Percentiles rank a stretch among this genome's conserved stretches.
Conservation (phyloP, 192 early-diverging fungal species). For the Chytriomyces sp. region DNA sequence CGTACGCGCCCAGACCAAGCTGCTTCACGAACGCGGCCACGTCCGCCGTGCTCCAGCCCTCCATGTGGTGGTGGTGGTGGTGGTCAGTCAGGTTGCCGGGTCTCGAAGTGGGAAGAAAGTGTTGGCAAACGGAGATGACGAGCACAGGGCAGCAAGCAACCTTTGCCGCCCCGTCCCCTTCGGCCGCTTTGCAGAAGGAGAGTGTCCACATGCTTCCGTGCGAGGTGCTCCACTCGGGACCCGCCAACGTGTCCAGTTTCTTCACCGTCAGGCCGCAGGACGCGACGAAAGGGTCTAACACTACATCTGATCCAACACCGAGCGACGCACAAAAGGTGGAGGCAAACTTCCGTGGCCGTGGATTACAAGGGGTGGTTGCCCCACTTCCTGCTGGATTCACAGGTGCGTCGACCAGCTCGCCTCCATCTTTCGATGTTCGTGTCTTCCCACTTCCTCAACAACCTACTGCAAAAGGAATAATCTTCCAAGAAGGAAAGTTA, state of each 20-base stretch:
- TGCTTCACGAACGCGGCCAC: constrained; percentile 23
- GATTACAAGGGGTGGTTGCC: constrained; percentile 18
- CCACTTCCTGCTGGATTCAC: constrained; percentile 23
- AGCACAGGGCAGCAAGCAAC: not conserved
- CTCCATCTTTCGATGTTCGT: not conserved
- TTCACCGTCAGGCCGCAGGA: constrained; percentile 22
- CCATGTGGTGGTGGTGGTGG: constrained; percentile 22
- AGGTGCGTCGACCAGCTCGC: constrained; percentile 3
- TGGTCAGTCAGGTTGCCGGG: not conserved
- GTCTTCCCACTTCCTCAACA: not conserved
- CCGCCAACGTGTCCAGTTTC: constrained; percentile 26
- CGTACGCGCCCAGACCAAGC: constrained; percentile 21
- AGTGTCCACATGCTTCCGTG: constrained; percentile 39
- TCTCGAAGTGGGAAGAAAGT: not conserved
- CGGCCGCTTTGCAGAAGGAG: not conserved
- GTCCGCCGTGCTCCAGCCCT: constrained; percentile 15
- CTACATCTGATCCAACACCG: not conserved
- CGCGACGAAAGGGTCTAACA: not conserved
- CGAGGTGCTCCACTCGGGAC: constrained; percentile 35
- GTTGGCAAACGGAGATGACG: not conserved
- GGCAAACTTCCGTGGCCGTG: constrained; percentile 36
- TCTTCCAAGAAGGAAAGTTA: not conserved
- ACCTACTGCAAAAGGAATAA: constrained; percentile 1
- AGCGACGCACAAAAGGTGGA: not conserved
- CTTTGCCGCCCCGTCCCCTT: not conserved